Evolutionary conservation across 257 asterid species (phyloP).

Genomic region (Datura wrightii): DNA sequence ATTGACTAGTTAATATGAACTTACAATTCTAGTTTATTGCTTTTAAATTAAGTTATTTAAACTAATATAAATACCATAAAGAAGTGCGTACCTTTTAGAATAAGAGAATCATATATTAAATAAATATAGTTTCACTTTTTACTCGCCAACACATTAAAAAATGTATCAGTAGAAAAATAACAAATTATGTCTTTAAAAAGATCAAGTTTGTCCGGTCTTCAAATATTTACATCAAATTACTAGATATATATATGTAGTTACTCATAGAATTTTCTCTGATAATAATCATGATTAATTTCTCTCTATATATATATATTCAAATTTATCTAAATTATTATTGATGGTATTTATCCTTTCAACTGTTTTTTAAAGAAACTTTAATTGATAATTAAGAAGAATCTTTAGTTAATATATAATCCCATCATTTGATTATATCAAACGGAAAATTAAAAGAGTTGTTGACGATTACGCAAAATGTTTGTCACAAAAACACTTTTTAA

Average conservation of each 20-base stretch:
- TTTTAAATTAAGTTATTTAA: neutral
- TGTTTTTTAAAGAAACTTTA: neutral
- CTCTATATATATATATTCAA: neutral
- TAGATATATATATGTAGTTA: neutral
- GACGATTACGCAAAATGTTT: neutral
- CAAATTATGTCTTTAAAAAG: neutral
- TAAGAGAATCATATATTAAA: neutral
- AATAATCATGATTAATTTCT: neutral
- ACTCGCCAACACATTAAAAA: neutral
- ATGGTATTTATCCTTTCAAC: neutral
- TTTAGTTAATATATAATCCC: neutral
- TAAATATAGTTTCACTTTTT: neutral
- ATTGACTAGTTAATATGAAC: neutral
- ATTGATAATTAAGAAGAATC: neutral
- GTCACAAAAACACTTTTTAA: neutral
- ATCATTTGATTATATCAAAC: neutral
- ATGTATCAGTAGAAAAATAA: neutral
- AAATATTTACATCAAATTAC: too few relatives aligned
- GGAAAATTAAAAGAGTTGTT: neutral
- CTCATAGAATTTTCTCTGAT: neutral
- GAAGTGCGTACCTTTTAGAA: neutral
- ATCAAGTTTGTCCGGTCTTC: neutral
- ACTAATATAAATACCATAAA: neutral
- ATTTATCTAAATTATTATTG: neutral
- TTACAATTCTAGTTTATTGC: neutral